Conservation (phyloP, 192 early-diverging fungal species). For the Gonapodya sp. region DNA sequence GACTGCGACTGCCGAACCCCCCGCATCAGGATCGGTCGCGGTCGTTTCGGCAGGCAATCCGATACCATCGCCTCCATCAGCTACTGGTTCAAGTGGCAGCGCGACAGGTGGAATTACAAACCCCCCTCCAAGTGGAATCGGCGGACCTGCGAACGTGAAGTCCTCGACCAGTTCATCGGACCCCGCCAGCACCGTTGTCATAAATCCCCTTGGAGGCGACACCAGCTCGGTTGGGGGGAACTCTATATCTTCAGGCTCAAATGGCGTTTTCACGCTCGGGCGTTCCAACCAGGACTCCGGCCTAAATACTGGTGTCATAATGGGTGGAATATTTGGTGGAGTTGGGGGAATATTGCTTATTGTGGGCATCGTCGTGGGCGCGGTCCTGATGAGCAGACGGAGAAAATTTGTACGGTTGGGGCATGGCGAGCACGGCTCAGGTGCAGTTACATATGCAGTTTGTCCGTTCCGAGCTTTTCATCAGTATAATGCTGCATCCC, state of each 20-base stretch:
- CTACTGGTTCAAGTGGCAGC: not conserved
- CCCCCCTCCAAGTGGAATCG: not conserved
- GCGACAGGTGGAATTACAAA: not conserved
- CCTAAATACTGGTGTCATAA: too few species aligned
- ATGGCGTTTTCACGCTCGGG: too few species aligned
- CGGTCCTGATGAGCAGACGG: not conserved
- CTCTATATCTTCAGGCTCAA: too few species aligned
- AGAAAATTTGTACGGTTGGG: not conserved
- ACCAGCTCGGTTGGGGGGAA: too few species aligned
- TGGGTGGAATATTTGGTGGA: too few species aligned
- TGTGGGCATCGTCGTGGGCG: not conserved
- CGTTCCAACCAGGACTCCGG: too few species aligned
- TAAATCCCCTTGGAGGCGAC: too few species aligned
- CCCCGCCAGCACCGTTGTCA: too few species aligned
- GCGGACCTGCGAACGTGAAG: too few species aligned
- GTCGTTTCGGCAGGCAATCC: not conserved
- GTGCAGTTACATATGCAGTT: not conserved
- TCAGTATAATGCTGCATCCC: not conserved
- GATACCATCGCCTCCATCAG: not conserved
- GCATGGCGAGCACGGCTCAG: not conserved
- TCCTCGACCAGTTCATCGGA: too few species aligned
- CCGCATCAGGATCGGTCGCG: not conserved
- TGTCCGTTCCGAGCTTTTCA: not conserved
- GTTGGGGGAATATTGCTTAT: too few species aligned
- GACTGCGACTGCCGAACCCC: not conserved